Conservation (phyloP, 2,329 filamentous ascomycete genomes). For the Apiospora rasikravindrae region DNA sequence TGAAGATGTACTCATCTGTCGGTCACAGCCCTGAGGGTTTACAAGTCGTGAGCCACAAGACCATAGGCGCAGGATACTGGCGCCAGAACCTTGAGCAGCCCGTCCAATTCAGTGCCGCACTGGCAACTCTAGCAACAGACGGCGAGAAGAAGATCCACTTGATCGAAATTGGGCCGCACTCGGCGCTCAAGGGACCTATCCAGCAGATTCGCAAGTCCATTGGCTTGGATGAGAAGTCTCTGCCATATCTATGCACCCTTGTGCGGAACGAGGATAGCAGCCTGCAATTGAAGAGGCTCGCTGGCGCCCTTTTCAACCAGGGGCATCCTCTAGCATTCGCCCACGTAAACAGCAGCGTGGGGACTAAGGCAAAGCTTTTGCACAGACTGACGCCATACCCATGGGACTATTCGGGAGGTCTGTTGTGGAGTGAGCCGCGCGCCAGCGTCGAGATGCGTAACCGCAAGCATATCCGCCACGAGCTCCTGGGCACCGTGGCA, state of each 20-base stretch:
- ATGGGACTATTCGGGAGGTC: slow-evolving; percentile 40
- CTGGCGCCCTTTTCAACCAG: background rate
- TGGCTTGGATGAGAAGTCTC: background rate
- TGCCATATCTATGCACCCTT: background rate
- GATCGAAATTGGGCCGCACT: slow-evolving; percentile 29
- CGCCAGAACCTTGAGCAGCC: slow-evolving; percentile 21
- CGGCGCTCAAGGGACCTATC: slow-evolving; percentile 41
- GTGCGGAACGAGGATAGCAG: background rate
- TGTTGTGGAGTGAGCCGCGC: slow-evolving; percentile 26
- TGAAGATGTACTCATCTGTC: background rate
- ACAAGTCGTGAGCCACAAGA: background rate
- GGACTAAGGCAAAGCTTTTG: background rate
- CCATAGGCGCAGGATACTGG: background rate
- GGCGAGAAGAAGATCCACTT: slow-evolving; percentile 17
- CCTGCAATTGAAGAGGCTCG: background rate
- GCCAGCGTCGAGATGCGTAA: slow-evolving; percentile 24
- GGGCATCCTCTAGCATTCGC: background rate
- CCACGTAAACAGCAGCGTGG: background rate
- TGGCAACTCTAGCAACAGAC: background rate
- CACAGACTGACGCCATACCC: slow-evolving; percentile 40
- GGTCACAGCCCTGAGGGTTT: background rate
- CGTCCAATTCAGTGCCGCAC: background rate
- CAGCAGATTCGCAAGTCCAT: slow-evolving; percentile 32
- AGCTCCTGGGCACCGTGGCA: slow-evolving; percentile 22
- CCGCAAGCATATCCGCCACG: slow-evolving; percentile 26